These are phyloP conservation scores for Penicillium sp. DNA, from an alignment of 2,329 filamentous ascomycete species.

Conservation along the genomic window DNA sequence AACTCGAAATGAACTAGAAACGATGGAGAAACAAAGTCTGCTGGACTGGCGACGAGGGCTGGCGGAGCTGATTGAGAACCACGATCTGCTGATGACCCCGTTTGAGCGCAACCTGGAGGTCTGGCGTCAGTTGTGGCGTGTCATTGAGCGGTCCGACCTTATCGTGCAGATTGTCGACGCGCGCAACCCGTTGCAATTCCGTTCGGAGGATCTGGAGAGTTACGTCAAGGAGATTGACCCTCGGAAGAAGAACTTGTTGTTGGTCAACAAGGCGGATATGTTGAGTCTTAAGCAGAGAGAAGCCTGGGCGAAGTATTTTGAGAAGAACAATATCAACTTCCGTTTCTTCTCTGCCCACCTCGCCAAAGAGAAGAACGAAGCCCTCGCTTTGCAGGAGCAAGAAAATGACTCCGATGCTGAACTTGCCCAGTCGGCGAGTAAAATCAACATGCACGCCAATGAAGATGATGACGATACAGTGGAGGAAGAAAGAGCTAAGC, in stretches of 20 bases:
- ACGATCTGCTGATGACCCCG: conserved; percentile 91
- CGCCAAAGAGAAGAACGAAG: conserved; percentile 81
- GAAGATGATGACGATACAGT: conserved; percentile 24
- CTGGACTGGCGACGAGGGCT: conserved; percentile 81
- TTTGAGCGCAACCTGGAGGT: conserved; percentile 97
- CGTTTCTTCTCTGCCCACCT: conserved; percentile 92
- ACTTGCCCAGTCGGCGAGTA: conserved; percentile 40
- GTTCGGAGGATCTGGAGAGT: conserved; percentile 81
- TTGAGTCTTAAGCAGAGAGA: conserved; percentile 78
- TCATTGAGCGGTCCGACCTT: conserved; percentile 91
- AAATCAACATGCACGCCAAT: conserved; percentile 35
- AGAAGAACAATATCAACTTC: conserved; percentile 71
- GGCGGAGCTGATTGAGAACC: conserved; percentile 84
- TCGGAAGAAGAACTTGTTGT: conserved; percentile 77
- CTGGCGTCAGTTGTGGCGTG: conserved; percentile 95
- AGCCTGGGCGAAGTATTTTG: conserved; percentile 80
- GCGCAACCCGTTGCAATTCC: conserved; percentile 83
- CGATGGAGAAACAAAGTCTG: conserved; percentile 67
- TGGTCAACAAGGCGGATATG: conserved; percentile 99
- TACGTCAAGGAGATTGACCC: conserved; percentile 90
- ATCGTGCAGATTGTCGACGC: conserved; percentile 98
- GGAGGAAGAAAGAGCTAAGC: conserved; percentile 11
- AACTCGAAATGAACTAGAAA: conserved; percentile 72
- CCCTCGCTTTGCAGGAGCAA: conserved; percentile 46
- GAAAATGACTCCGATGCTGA: conserved; percentile 33